A percentile compares a stretch with the other conserved stretches of the same genome.
phyloP scores from a whole-genome alignment of 768 basidiomycete species.

The Suillus cothurnatus region DNA sequence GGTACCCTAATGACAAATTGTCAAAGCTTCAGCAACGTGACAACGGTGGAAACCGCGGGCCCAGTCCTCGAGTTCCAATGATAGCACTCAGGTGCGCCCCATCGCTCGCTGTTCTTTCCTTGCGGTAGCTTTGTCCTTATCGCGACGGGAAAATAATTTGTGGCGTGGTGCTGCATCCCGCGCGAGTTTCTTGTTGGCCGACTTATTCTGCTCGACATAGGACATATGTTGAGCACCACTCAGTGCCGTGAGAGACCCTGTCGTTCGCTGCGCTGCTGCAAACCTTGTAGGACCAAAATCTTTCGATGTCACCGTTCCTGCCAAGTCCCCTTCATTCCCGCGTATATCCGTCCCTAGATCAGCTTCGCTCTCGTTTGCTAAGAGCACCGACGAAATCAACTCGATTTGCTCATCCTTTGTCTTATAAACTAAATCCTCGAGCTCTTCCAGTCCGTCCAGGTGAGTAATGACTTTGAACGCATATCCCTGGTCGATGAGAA shows the following conservation, averaged over 20 bases:
- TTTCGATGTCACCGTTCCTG: conserved; percentile 84
- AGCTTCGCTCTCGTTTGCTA: conserved; percentile 89
- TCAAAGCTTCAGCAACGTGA: conserved; percentile 3
- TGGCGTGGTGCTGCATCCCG: conserved; percentile 56
- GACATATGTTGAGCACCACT: conserved; percentile 93
- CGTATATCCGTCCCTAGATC: conserved; percentile 85
- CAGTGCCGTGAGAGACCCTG: conserved; percentile 79
- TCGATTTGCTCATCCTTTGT: conserved; percentile 95
- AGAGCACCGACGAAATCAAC: conserved; percentile 87
- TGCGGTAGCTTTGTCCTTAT: conserved; percentile 67
- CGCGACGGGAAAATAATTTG: conserved; percentile 82
- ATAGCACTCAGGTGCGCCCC: conserved; percentile 27
- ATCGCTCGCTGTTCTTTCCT: conserved; percentile 45
- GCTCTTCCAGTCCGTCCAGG: conserved; percentile 85
- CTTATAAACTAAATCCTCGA: conserved; percentile 89
- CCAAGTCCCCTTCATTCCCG: conserved; percentile 81
- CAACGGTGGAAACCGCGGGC: conserved; percentile 4
- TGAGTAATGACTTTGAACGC: conserved; percentile 99
- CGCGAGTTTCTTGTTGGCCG: conserved; percentile 80
- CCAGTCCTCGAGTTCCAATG: conserved; percentile 1
- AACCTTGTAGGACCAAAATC: conserved; percentile 75
- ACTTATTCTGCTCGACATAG: conserved; percentile 90
- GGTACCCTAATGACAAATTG: conserved; percentile 6
- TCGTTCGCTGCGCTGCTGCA: conserved; percentile 73
- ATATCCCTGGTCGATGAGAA: conserved; percentile 98